phyloP scores from a whole-genome alignment of 2,329 filamentous ascomycete genomes.

The Tolypocladium cylindrosporum region DNA sequence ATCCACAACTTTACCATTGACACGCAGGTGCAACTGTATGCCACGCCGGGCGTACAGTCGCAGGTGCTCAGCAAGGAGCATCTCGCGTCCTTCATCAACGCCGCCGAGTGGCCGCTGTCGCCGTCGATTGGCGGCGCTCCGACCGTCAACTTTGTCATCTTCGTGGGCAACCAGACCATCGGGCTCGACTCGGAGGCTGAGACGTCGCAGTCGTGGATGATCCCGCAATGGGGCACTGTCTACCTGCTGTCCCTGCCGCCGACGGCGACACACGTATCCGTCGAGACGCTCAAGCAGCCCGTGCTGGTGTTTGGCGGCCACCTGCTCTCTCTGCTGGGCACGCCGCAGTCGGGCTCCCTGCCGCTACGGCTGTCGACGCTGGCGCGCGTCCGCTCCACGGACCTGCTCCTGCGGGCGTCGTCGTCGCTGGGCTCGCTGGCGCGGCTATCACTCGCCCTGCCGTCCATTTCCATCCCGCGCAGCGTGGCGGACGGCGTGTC shows the following conservation, averaged over 20 bases:
- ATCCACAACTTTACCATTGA: slow-evolving; percentile 96
- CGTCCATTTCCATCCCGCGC: slow-evolving; percentile 82
- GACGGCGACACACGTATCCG: slow-evolving; percentile 42
- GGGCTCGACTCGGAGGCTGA: slow-evolving; percentile 31
- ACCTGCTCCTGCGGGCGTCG: slow-evolving; percentile 78
- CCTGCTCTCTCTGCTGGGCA: slow-evolving; percentile 76
- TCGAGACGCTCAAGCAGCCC: slow-evolving; percentile 61
- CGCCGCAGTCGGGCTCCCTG: slow-evolving; percentile 72
- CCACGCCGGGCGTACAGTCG: slow-evolving; percentile 53
- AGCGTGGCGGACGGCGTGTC: slow-evolving; percentile 80
- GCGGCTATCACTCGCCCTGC: slow-evolving; percentile 71
- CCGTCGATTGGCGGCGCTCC: slow-evolving; percentile 89
- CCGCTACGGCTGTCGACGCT: slow-evolving; percentile 78
- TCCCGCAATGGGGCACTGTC: slow-evolving; percentile 86
- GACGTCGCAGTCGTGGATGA: slow-evolving; percentile 65
- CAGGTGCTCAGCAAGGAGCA: slow-evolving; percentile 71
- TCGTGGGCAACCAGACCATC: slow-evolving; percentile 72
- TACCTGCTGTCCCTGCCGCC: slow-evolving; percentile 44
- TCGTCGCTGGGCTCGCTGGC: slow-evolving; percentile 91
- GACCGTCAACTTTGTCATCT: slow-evolving; percentile 93
- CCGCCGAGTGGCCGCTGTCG: slow-evolving; percentile 92
- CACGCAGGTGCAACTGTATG: slow-evolving; percentile 91
- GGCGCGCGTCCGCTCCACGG: slow-evolving; percentile 74
- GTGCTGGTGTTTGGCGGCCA: slow-evolving; percentile 89
- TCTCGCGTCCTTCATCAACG: slow-evolving; percentile 90